phyloP scores from a whole-genome alignment of 83 land plant species.

The Isoetes engelmannii region DNA sequence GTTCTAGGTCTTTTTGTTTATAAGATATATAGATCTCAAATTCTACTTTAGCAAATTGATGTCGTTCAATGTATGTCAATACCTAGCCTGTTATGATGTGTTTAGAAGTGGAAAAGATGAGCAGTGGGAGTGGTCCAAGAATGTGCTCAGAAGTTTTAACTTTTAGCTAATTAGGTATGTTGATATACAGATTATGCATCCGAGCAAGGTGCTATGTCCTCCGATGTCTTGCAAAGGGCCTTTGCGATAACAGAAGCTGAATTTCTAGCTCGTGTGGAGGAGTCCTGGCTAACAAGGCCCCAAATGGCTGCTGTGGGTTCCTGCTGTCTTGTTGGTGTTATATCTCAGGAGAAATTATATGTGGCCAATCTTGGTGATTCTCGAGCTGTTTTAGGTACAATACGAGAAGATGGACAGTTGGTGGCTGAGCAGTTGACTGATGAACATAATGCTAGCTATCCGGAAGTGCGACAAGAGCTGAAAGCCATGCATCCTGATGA shows the following conservation, averaged over 20 bases:
- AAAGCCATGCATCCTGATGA: constrained; percentile 62
- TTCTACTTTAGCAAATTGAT: too few relatives aligned
- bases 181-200: constrained; percentile 39
- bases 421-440: constrained; percentile 50
- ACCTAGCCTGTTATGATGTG: too few relatives aligned
- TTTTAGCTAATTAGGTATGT: constrained; percentile 18
- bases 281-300: constrained; percentile 32
- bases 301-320: constrained; percentile 48
- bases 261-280: constrained; percentile 44
- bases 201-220: constrained; percentile 38
- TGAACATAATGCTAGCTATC: constrained; percentile 55
- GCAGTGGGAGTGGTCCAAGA: too few relatives aligned
- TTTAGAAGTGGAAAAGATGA: too few relatives aligned
- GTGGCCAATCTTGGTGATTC: constrained; percentile 70
- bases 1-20: too few relatives aligned
- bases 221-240: constrained; percentile 41
- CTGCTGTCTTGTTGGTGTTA: constrained; percentile 64
- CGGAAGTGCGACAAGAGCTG: constrained; percentile 51
- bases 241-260: constrained; percentile 51
- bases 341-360: constrained; percentile 43
- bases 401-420: constrained; percentile 26
- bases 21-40: too few relatives aligned
- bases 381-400: constrained; percentile 53
- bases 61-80: too few relatives aligned
- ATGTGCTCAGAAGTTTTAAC: neutral